A percentile compares a stretch with the other conserved stretches of the same genome.
phyloP scores from a whole-genome alignment of 306 rosid genomes.

The Trifolium repens region DNA sequence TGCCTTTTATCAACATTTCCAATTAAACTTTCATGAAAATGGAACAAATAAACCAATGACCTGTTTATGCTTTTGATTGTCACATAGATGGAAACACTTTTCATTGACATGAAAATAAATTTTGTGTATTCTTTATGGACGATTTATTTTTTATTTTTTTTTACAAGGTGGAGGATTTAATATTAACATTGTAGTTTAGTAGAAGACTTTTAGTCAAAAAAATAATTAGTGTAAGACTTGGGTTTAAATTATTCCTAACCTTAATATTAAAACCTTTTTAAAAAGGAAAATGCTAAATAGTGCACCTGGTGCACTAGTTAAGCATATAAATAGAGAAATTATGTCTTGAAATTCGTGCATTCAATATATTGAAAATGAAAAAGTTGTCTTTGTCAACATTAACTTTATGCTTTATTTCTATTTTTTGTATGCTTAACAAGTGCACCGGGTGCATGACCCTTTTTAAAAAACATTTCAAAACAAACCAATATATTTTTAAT shows the following conservation, averaged over 20 bases:
- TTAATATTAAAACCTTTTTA: background rate
- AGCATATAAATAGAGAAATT: too few species aligned
- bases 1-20: conserved; percentile 9
- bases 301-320: too few species aligned
- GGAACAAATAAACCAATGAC: conserved; percentile 1
- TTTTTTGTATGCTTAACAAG: too few species aligned
- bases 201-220: too few species aligned
- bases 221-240: background rate
- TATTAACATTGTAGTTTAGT: background rate
- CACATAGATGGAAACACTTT: conserved; percentile 14
- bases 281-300: too few species aligned
- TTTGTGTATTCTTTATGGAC: background rate
- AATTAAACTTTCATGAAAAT: conserved; percentile 25
- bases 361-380: too few species aligned
- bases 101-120: conserved; percentile 16
- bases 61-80: conserved; percentile 12
- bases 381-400: too few species aligned
- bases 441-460: too few species aligned
- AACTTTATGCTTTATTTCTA: too few species aligned
- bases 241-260: conserved; percentile 16
- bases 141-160: background rate
- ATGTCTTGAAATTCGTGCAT: too few species aligned
- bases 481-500: background rate
- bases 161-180: conserved; percentile 7
- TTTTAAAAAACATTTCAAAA: conserved; percentile 1